Conservation (phyloP, 2,329 filamentous ascomycete species). For the Diaporthe sp. region DNA sequence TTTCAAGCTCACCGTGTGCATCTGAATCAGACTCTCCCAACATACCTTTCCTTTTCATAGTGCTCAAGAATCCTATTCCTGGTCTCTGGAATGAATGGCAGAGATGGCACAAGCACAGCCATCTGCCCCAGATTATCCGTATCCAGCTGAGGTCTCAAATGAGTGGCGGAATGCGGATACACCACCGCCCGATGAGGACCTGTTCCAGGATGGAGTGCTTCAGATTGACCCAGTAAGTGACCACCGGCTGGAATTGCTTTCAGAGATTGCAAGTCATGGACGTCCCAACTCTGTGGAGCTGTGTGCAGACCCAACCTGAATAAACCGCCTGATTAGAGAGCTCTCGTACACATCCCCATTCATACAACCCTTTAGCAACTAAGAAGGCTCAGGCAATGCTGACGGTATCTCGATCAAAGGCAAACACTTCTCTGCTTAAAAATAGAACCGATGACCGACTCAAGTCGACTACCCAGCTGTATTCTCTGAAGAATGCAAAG, state of each 20-base stretch:
- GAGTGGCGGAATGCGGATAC: not conserved
- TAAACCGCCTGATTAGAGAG: no score
- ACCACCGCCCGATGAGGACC: not conserved
- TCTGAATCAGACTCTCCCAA: not conserved
- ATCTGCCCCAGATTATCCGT: not conserved
- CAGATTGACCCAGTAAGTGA: not conserved
- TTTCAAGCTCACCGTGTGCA: not conserved
- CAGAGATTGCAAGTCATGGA: not conserved
- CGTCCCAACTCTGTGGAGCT: no score
- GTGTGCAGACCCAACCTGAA: no score
- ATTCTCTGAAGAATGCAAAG: not conserved
- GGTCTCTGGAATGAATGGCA: not conserved
- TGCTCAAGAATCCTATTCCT: not conserved
- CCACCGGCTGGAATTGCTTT: not conserved
- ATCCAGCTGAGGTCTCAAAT: not conserved
- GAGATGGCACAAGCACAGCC: constrained; percentile 5
- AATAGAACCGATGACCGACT: not conserved
- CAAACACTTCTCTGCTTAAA: not conserved
- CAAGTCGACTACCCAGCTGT: not conserved
- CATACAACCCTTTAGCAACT: no score
- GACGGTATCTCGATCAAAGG: not conserved
- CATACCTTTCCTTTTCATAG: no score
- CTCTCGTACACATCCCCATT: not conserved
- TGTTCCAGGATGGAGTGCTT: no score
- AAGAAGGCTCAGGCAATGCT: not conserved